phyloP scores from a whole-genome alignment of 495 filamentous ascomycete genomes.

The Penicillium steckii region DNA sequence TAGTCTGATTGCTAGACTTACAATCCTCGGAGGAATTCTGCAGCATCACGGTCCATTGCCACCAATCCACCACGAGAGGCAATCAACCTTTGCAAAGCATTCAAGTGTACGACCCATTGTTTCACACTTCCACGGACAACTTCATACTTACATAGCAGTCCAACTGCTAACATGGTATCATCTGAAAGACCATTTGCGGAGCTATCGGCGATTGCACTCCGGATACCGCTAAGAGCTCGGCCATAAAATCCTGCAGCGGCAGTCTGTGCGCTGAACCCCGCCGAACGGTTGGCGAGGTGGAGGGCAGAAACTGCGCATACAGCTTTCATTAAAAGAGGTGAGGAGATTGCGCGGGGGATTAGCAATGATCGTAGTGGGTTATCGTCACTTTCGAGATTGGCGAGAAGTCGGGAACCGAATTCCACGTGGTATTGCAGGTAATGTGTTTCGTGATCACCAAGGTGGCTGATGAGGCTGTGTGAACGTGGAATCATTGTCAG shows the following conservation, averaged over 20 bases:
- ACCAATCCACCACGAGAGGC: conserved; percentile 38
- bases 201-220: conserved; percentile 23
- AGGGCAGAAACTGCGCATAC: conserved; percentile 44
- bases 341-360: conserved; percentile 43
- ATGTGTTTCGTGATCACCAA: conserved; percentile 36
- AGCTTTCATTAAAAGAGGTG: conserved; percentile 42
- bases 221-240: conserved; percentile 36
- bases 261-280: conserved; percentile 26
- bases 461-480: conserved; percentile 24
- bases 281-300: conserved; percentile 40
- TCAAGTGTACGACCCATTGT: conserved; percentile 43
- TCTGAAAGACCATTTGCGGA: conserved; percentile 25
- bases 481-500: conserved; percentile 11
- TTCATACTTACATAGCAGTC: conserved; percentile 45
- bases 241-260: conserved; percentile 39
- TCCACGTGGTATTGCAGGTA: conserved; percentile 48
- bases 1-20: conserved; percentile 24
- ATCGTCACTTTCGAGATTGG: conserved; percentile 42
- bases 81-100: conserved; percentile 40
- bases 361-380: conserved; percentile 43
- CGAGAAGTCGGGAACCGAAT: conserved; percentile 37
- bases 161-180: conserved; percentile 41
- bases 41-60: conserved; percentile 33
- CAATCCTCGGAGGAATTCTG: conserved; percentile 41
- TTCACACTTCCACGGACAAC: conserved; percentile 44